Conservation (phyloP, 106 monocot species). For the Dendrobium chrysotoxum region DNA sequence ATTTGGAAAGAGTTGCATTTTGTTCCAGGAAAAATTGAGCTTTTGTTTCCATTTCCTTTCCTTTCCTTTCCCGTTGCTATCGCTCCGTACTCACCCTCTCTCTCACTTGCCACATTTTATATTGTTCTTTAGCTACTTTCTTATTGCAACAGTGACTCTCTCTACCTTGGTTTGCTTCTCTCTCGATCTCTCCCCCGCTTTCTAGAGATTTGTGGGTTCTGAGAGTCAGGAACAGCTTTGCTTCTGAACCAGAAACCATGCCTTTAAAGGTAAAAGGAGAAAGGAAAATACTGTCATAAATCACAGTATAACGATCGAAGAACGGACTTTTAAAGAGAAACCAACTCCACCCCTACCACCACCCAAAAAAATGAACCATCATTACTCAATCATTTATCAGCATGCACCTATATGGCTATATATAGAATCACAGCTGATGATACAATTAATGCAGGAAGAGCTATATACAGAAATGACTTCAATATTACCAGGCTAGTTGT, state of each 20-base stretch:
- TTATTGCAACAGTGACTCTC: neutral
- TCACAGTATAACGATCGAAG: neutral
- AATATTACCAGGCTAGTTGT: too few species aligned
- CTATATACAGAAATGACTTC: neutral
- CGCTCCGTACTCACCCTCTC: too few species aligned
- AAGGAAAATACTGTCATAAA: neutral
- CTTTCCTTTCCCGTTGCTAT: neutral
- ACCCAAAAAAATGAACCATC: neutral
- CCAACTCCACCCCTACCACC: conserved; percentile 15
- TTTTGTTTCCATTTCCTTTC: neutral
- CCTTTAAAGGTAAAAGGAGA: conserved; percentile 1
- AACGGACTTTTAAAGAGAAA: conserved; percentile 7
- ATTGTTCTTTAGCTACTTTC: neutral
- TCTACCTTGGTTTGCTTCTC: too few species aligned
- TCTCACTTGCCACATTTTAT: too few species aligned
- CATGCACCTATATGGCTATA: neutral
- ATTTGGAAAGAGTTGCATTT: neutral
- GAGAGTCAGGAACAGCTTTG: conserved; percentile 9
- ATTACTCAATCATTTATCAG: conserved; percentile 2
- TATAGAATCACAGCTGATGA: neutral
- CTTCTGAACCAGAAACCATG: conserved; percentile 10
- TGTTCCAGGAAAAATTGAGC: neutral
- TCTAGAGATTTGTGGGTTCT: neutral
- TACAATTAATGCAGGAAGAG: neutral
- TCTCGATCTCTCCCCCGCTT: too few species aligned